Evolutionary conservation across 176 grass and related monocot species (phyloP).

Genomic region (Carex littledalei): DNA sequence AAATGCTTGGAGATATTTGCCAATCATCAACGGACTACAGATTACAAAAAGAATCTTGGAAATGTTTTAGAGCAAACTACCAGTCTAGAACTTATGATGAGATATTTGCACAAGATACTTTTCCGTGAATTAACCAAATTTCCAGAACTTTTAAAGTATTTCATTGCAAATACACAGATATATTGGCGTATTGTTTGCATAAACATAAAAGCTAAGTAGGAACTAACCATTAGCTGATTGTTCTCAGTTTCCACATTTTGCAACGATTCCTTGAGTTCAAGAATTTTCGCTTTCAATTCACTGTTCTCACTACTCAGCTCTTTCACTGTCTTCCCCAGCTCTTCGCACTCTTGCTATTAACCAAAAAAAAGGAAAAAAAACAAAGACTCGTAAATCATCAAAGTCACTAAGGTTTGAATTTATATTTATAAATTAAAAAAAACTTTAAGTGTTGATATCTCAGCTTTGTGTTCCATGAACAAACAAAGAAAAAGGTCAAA

Average conservation of each 20-base stretch:
- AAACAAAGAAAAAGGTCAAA: not conserved
- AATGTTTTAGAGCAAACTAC: not conserved
- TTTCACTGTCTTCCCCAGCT: conserved; percentile 22
- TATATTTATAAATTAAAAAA: not conserved
- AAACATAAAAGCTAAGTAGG: not conserved
- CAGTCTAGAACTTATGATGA: not conserved
- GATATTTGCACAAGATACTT: no score
- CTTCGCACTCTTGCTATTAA: conserved; percentile 31
- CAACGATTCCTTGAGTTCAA: conserved; percentile 21
- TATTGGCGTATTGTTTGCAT: not conserved
- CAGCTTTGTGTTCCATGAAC: not conserved
- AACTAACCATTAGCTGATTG: conserved; percentile 28
- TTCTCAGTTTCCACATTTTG: conserved; percentile 23
- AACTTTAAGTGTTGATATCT: not conserved
- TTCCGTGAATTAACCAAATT: no score
- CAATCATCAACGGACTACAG: not conserved
- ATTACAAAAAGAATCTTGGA: not conserved
- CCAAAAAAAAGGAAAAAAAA: not conserved
- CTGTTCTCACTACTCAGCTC: conserved; percentile 29
- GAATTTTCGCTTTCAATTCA: conserved; percentile 17
- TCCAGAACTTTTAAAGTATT: no score
- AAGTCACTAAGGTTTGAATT: not conserved
- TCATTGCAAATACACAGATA: not conserved
- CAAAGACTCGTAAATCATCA: not conserved
- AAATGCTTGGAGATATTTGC: not conserved